A percentile compares a stretch with the other conserved stretches of the same genome.
phyloP scores from a whole-genome alignment of 2,329 filamentous ascomycete species.

The Phaeosphaeriaceae sp. region DNA sequence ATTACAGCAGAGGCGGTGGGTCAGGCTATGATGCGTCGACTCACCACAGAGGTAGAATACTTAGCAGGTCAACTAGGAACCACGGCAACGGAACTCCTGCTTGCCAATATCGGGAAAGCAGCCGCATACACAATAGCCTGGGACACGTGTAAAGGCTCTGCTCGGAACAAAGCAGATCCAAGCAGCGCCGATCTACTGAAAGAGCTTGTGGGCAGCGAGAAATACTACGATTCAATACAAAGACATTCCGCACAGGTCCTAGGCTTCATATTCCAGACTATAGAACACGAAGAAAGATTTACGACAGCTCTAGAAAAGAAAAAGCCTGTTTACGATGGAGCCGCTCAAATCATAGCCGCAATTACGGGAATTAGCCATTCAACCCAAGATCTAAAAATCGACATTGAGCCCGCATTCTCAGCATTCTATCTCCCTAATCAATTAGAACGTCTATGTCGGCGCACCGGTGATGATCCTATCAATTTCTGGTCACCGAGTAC shows the following conservation, averaged over 20 bases:
- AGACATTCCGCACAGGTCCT: slow-evolving; percentile 78
- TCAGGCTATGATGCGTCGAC: slow-evolving; percentile 81
- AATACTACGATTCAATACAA: slow-evolving; percentile 68
- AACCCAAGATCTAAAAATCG: slow-evolving; percentile 68
- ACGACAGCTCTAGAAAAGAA: slow-evolving; percentile 60
- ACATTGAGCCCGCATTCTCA: slow-evolving; percentile 86
- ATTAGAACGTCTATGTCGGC: slow-evolving; percentile 77
- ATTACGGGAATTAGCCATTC: slow-evolving; percentile 76
- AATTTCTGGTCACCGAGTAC: slow-evolving; percentile 78
- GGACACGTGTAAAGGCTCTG: slow-evolving; percentile 62
- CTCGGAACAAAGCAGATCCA: slow-evolving; percentile 50
- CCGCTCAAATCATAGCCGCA: slow-evolving; percentile 67
- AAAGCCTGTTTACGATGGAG: slow-evolving; percentile 62
- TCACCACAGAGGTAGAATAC: slow-evolving; percentile 66
- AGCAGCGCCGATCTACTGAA: slow-evolving; percentile 72
- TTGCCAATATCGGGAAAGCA: slow-evolving; percentile 74
- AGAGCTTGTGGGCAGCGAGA: slow-evolving; percentile 70
- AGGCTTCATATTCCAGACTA: slow-evolving; percentile 74
- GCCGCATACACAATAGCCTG: slow-evolving; percentile 84
- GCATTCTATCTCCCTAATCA: slow-evolving; percentile 77
- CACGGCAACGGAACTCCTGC: slow-evolving; percentile 49
- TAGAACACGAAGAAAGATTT: slow-evolving; percentile 51
- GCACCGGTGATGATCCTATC: slow-evolving; percentile 65
- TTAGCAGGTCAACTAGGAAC: slow-evolving; percentile 59
- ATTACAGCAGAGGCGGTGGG: slow-evolving; percentile 79